A percentile compares a stretch with the other conserved stretches of the same genome.
phyloP scores from a whole-genome alignment of 2,329 filamentous ascomycete genomes.

The Fusarium lateritium region DNA sequence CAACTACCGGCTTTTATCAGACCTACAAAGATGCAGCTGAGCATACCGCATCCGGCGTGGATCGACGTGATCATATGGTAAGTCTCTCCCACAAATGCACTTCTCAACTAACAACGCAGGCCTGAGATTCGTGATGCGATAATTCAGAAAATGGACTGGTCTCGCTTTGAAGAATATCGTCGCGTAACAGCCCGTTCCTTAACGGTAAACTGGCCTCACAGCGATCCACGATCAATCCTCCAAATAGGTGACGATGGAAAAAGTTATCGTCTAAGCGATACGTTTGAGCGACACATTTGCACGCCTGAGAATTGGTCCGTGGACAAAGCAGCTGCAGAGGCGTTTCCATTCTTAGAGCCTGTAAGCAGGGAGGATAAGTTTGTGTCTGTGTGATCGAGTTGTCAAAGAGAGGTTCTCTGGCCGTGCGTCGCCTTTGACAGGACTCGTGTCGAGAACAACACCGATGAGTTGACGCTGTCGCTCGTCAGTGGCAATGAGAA shows the following conservation, averaged over 20 bases:
- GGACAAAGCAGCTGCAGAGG: slow-evolving; percentile 13
- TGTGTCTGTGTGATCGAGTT: background rate
- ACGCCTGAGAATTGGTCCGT: slow-evolving; percentile 32
- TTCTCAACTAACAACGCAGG: background rate
- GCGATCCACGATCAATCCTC: background rate
- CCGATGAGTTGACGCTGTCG: background rate
- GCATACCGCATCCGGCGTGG: slow-evolving; percentile 47
- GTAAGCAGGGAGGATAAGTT: slow-evolving; percentile 16
- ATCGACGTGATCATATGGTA: slow-evolving; percentile 44
- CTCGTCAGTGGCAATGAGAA: background rate
- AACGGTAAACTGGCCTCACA: slow-evolving; percentile 22
- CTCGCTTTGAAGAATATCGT: background rate
- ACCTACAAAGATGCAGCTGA: slow-evolving; percentile 46
- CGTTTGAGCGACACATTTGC: background rate
- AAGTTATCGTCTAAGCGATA: background rate
- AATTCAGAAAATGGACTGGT: background rate
- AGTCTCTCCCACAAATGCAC: background rate
- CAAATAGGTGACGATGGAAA: background rate
- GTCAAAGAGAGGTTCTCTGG: background rate
- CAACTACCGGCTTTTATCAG: slow-evolving; percentile 43
- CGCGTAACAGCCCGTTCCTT: background rate
- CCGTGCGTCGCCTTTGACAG: background rate
- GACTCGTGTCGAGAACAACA: background rate
- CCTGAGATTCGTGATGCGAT: background rate
- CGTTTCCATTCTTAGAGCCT: slow-evolving; percentile 29